Conservation (phyloP, 768 basidiomycete genomes). For the Termitomyces sp. region DNA sequence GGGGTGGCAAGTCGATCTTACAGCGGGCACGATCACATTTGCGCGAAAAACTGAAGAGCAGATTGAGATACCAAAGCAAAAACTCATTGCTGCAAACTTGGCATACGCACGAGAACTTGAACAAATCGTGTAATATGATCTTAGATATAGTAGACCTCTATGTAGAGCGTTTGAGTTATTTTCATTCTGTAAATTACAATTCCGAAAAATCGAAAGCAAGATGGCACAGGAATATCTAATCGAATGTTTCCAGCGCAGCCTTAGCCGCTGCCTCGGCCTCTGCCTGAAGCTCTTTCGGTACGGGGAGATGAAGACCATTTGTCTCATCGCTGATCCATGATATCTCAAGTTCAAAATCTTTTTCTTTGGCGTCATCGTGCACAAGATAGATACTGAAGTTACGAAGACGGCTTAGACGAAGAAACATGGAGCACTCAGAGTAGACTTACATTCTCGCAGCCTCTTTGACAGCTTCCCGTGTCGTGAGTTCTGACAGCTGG, state of each 20-base stretch:
- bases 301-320: conserved; percentile 71
- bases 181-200: conserved; percentile 13
- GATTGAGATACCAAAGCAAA: conserved; percentile 82
- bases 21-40: conserved; percentile 70
- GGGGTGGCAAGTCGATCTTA: conserved; percentile 79
- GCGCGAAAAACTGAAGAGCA: conserved; percentile 78
- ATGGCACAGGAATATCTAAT: conserved; percentile 27
- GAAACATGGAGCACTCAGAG: neutral
- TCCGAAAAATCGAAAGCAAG: conserved; percentile 13
- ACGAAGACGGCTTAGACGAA: neutral
- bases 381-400: conserved; percentile 85
- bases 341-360: conserved; percentile 97
- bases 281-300: conserved; percentile 79
- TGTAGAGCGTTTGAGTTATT: conserved; percentile 1
- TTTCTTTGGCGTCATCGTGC: conserved; percentile 97
- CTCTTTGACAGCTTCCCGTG: conserved; percentile 84
- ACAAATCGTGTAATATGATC: conserved; percentile 75
- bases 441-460: conserved; percentile 88
- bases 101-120: conserved; percentile 85
- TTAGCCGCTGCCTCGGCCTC: conserved; percentile 90
- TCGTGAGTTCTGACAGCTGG: conserved; percentile 75
- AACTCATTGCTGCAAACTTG: conserved; percentile 74
- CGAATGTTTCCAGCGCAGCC: conserved; percentile 68
- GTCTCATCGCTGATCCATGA: conserved; percentile 93
- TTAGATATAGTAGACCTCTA: conserved; percentile 21